These are phyloP conservation scores for Paramecium caudatum DNA, from an alignment of 73 alveolate genomes.

Conservation along the genomic window DNA sequence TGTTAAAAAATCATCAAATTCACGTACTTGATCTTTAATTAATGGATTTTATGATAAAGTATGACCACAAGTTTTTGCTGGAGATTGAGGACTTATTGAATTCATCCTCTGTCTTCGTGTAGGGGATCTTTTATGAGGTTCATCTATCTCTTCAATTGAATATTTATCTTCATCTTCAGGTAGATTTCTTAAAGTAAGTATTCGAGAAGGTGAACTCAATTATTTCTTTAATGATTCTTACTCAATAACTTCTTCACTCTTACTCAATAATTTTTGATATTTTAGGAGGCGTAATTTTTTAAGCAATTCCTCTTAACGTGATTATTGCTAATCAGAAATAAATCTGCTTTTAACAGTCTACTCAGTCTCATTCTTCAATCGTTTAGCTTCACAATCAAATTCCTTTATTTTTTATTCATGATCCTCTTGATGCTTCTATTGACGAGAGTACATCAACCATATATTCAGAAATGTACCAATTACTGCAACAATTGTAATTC, in stretches of 20 bases:
- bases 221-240: neutral
- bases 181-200: neutral
- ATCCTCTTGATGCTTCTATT: neutral
- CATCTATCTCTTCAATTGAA: slow-evolving; percentile 8
- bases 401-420: slow-evolving; percentile 26
- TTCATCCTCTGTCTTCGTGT: neutral
- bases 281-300: slow-evolving; percentile 9
- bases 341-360: neutral
- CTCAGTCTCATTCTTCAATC: slow-evolving; percentile 21
- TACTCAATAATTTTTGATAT: slow-evolving; percentile 8
- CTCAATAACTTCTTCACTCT: neutral
- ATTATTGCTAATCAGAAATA: neutral
- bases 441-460: neutral
- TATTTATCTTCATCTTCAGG: slow-evolving; percentile 31
- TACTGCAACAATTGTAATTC: neutral
- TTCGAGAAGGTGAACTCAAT: slow-evolving; percentile 43
- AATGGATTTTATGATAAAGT: neutral
- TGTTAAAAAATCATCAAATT: neutral
- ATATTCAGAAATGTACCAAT: slow-evolving; percentile 2
- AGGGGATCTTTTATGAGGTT: slow-evolving; percentile 5
- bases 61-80: slow-evolving; percentile 6
- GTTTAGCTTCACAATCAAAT: slow-evolving; percentile 37
- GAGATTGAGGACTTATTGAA: neutral
- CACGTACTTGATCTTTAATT: slow-evolving; percentile 11
- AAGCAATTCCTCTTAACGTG: slow-evolving; percentile 37